Base-by-base conservation (phyloP, 2,329 filamentous ascomycete species). In the Ramularia endophylla region DNA sequence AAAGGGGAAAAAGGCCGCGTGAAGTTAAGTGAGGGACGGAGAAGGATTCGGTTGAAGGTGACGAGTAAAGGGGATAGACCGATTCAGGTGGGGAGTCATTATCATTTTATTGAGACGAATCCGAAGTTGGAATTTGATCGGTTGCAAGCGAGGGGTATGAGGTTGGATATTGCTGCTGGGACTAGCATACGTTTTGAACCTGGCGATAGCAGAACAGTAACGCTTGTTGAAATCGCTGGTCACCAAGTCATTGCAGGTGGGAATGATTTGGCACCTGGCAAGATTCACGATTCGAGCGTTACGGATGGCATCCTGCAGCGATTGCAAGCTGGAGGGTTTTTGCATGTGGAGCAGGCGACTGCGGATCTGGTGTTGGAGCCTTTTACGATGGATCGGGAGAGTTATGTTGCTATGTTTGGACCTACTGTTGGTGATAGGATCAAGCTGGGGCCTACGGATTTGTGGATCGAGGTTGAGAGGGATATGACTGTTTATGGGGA, bases 21-120 rank as follows among this genome's bases (percentile, higher is more conserved):
- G 40, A 67, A 68, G 37, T 66, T 97, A 54, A 95, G 87, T 61
- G 74, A 81, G 54, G 83, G 82, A 28, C 75, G 87, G 39, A 81
- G 77, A 65, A 76, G 89, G 46, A 81, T 89, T 50, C 74, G 68
- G 45, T 68, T 97, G 28, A 80, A 73, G 59, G 86, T 97, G 29
- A 88, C 82, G 49, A 95, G 86, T 64, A 85, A 77, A 55, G 90
- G 90, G 5, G 90, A 97, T 64, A 73, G 90, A 22, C 90, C 90
- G 1, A 84, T 95, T 46, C 89, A 95, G 72, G 74, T 86, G 45
- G 90, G 90, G 22, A 94, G 87, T 22, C 90, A 97, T 66, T 97
- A 95, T 64, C 90, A 95, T 66, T 94, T 97, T 62, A 80, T 94
- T 58, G 90, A 97, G 69, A 84, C 81, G n/a, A 97, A 97, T 65